Conservation (phyloP, 2,329 filamentous ascomycete species). For the Microcyclospora pomicola region DNA sequence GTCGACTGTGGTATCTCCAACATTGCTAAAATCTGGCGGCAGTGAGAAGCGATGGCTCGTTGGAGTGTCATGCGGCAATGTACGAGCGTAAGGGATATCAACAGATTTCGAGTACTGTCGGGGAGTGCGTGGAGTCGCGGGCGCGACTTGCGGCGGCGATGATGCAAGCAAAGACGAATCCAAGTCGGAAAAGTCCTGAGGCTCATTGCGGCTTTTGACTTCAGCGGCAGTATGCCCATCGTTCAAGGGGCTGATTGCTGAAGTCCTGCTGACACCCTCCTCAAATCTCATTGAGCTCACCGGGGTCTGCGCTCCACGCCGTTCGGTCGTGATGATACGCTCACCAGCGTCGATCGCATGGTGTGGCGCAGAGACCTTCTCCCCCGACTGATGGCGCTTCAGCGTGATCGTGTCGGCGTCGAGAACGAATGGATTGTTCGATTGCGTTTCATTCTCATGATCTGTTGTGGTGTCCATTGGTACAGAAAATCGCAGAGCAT, state of each 20-base stretch:
- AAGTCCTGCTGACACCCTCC: slow-evolving; percentile 18
- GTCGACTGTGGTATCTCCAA: slow-evolving; percentile 18
- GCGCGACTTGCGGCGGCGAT: not conserved
- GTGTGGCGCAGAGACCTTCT: not conserved
- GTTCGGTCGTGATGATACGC: not conserved
- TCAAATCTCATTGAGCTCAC: slow-evolving; percentile 19
- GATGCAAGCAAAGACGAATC: not conserved
- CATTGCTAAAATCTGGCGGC: slow-evolving; percentile 19
- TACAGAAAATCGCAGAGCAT: slow-evolving; percentile 20
- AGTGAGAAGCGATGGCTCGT: slow-evolving; percentile 19
- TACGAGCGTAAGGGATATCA: slow-evolving; percentile 4
- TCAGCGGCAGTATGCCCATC: slow-evolving; percentile 2
- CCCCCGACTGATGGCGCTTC: slow-evolving; percentile 15
- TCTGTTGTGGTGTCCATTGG: slow-evolving; percentile 17
- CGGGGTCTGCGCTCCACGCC: slow-evolving; percentile 7
- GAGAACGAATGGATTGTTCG: slow-evolving; percentile 19
- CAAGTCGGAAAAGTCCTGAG: too few species aligned
- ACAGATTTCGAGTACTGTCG: slow-evolving; percentile 22
- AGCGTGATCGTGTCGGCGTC: slow-evolving; percentile 23
- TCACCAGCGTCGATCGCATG: not conserved
- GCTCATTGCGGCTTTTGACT: not conserved
- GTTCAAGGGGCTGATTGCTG: slow-evolving; percentile 22
- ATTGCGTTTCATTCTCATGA: slow-evolving; percentile 18
- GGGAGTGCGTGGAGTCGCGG: slow-evolving; percentile 18
- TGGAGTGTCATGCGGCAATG: slow-evolving; percentile 12